These are phyloP conservation scores for Allomyces javanicus DNA, from an alignment of 192 early-diverging fungal genomes.

Conservation along the genomic window DNA sequence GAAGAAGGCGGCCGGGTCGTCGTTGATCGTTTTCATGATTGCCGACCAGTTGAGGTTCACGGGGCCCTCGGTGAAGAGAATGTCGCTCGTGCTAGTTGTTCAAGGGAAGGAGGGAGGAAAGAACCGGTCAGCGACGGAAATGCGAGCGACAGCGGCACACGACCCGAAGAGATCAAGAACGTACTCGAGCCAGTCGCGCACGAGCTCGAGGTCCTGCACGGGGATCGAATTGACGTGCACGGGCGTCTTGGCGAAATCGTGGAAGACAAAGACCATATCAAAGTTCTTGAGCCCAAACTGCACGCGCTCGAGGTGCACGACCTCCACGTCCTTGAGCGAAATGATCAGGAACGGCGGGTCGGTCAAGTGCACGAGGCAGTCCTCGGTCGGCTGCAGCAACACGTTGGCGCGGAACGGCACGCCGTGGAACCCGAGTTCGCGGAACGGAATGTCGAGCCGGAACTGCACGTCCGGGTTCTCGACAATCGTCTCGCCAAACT, in stretches of 20 bases:
- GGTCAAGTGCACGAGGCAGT: conserved; percentile 87
- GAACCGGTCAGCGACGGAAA: background rate
- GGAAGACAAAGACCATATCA: conserved; percentile 95
- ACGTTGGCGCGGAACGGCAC: conserved; percentile 85
- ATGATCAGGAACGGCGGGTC: conserved; percentile 84
- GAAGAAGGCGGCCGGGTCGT: conserved; percentile 82
- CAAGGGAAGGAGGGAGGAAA: too few species aligned
- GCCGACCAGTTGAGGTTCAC: conserved; percentile 84
- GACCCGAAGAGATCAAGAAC: conserved; percentile 5
- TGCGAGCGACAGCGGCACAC: background rate
- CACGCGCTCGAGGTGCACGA: conserved; percentile 91
- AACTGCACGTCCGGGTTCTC: conserved; percentile 59
- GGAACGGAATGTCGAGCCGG: conserved; percentile 82
- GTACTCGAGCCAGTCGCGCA: conserved; percentile 86
- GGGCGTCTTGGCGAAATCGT: conserved; percentile 68
- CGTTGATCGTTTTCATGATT: conserved; percentile 96
- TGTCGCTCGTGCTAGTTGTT: conserved; percentile 58
- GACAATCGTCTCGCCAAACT: conserved; percentile 76
- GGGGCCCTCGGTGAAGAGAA: conserved; percentile 80
- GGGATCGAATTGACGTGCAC: conserved; percentile 95
- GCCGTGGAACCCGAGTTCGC: conserved; percentile 83
- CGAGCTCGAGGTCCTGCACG: conserved; percentile 70
- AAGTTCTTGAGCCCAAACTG: conserved; percentile 95
- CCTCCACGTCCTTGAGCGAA: conserved; percentile 78
- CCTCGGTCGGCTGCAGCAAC: conserved; percentile 79